These are phyloP conservation scores for Fraxinus platypoda DNA, from an alignment of 305 asterid species.

Conservation along the genomic window DNA sequence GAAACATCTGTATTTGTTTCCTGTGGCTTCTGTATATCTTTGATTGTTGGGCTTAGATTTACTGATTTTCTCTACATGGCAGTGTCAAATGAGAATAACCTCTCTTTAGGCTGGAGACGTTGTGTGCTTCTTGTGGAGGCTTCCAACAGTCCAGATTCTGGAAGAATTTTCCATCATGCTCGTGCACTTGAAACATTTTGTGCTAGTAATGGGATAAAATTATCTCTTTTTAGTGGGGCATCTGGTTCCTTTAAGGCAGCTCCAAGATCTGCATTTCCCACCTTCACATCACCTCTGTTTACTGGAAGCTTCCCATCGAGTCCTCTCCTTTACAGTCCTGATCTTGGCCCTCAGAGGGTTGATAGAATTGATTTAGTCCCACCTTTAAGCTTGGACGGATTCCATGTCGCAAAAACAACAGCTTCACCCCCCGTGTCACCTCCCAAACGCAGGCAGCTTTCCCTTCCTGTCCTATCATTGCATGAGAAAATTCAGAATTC, in stretches of 20 bases:
- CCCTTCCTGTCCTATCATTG: constrained; percentile 61
- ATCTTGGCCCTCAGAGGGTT: constrained; percentile 63
- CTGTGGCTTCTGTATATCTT: constrained; percentile 20
- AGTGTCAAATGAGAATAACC: constrained; percentile 51
- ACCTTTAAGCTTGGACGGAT: constrained; percentile 90
- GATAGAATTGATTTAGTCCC: constrained; percentile 89
- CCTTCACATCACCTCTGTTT: constrained; percentile 89
- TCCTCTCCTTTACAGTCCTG: constrained; percentile 86
- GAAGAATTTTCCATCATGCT: constrained; percentile 87
- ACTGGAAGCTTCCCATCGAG: constrained; percentile 98
- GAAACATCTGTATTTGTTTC: constrained; percentile 19
- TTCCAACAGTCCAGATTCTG: constrained; percentile 93
- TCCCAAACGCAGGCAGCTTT: constrained; percentile 65
- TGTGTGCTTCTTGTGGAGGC: constrained; percentile 92
- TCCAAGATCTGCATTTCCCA: constrained; percentile 62
- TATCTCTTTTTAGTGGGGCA: constrained; percentile 55
- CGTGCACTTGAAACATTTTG: constrained; percentile 87
- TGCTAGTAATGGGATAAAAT: constrained; percentile 63
- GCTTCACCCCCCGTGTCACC: constrained; percentile 89
- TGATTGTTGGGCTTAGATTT: constrained; percentile 15
- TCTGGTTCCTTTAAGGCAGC: constrained; percentile 53
- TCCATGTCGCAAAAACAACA: constrained; percentile 61
- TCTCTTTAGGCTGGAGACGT: constrained; percentile 94
- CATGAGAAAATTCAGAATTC: constrained; percentile 79
- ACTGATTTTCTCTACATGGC: constrained; percentile 25